Percentiles rank a stretch among this genome's conserved stretches.
These are phyloP conservation scores for Aspergillus novoparasiticus DNA, from an alignment of 2,329 filamentous ascomycete species.

Conservation along the genomic window DNA sequence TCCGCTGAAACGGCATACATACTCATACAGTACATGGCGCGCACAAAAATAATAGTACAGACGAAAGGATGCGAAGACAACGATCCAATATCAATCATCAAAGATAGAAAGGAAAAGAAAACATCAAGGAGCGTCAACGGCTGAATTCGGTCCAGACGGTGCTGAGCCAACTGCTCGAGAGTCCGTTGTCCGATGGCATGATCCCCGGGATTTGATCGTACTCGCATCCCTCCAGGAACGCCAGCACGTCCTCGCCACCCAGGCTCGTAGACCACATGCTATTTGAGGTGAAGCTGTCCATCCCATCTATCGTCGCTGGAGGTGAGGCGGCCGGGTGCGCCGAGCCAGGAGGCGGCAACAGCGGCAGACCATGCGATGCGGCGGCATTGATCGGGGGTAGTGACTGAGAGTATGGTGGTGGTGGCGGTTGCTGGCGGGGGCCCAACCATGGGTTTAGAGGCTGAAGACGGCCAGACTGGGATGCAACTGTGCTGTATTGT, in stretches of 20 bases:
- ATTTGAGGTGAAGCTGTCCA: conserved; percentile 25
- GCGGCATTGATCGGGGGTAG: conserved; percentile 41
- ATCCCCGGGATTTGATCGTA: conserved; percentile 31
- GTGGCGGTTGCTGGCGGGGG: conserved; percentile 33
- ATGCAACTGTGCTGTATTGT: conserved; percentile 26
- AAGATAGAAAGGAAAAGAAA: conserved; percentile 7
- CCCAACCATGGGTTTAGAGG: conserved; percentile 44
- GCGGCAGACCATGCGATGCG: conserved; percentile 33
- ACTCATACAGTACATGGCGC: conserved; percentile 31
- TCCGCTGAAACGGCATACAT: conserved; percentile 19
- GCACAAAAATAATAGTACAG: conserved; percentile 33
- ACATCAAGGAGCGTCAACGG: conserved; percentile 21
- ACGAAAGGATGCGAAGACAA: conserved; percentile 9
- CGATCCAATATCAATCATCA: conserved; percentile 9
- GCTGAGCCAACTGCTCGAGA: conserved; percentile 39
- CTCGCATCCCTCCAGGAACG: conserved; percentile 40
- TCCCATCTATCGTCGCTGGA: conserved; percentile 32
- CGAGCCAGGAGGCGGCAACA: conserved; percentile 40
- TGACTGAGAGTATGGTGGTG: conserved; percentile 40
- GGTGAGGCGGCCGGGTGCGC: conserved; percentile 34
- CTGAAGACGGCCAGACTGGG: conserved; percentile 39
- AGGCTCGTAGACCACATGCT: conserved; percentile 36
- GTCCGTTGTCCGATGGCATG: conserved; percentile 34
- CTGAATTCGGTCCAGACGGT: conserved; percentile 37
- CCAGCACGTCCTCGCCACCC: conserved; percentile 41